Conservation (phyloP, 2,329 filamentous ascomycete species). For the Fusarium sp. region DNA sequence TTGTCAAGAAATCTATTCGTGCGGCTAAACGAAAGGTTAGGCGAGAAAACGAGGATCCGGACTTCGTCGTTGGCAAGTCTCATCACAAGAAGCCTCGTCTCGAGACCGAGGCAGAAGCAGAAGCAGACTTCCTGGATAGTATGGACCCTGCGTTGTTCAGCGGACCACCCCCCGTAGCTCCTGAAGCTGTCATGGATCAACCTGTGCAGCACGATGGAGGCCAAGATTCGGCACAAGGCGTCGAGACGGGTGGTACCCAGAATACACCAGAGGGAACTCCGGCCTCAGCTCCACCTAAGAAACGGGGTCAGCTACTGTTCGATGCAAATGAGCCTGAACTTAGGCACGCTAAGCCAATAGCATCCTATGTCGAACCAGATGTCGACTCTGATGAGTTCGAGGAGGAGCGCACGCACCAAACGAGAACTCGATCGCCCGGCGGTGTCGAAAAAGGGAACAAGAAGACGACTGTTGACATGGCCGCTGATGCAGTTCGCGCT, state of each 20-base stretch:
- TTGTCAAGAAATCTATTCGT: slow-evolving; percentile 67
- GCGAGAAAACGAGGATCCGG: slow-evolving; percentile 67
- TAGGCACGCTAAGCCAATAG: slow-evolving; percentile 65
- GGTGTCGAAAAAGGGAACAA: slow-evolving; percentile 3
- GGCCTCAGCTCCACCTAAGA: slow-evolving; percentile 32
- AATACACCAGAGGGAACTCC: slow-evolving; percentile 21
- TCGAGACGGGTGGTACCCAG: slow-evolving; percentile 15
- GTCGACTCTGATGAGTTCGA: slow-evolving; percentile 57
- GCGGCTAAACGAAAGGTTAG: slow-evolving; percentile 66
- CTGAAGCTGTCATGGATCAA: slow-evolving; percentile 42
- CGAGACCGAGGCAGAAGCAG: slow-evolving; percentile 47
- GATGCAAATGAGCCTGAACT: slow-evolving; percentile 64
- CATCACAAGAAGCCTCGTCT: slow-evolving; percentile 59
- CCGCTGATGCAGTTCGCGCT: slow-evolving; percentile 53
- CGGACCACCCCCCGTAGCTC: slow-evolving; percentile 16
- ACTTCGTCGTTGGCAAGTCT: slow-evolving; percentile 61
- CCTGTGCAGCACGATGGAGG: slow-evolving; percentile 33
- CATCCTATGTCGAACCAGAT: slow-evolving; percentile 66
- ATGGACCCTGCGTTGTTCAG: slow-evolving; percentile 68
- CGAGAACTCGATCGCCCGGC: slow-evolving; percentile 15
- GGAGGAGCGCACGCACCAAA: slow-evolving; percentile 55
- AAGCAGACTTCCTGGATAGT: slow-evolving; percentile 54
- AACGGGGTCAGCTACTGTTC: slow-evolving; percentile 46
- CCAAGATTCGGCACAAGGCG: slow-evolving; percentile 29
- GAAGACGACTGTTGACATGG: slow-evolving; percentile 57